Evolutionary conservation across 2,329 filamentous ascomycete species (phyloP).

Genomic region (Paecilomyces variotii): DNA sequence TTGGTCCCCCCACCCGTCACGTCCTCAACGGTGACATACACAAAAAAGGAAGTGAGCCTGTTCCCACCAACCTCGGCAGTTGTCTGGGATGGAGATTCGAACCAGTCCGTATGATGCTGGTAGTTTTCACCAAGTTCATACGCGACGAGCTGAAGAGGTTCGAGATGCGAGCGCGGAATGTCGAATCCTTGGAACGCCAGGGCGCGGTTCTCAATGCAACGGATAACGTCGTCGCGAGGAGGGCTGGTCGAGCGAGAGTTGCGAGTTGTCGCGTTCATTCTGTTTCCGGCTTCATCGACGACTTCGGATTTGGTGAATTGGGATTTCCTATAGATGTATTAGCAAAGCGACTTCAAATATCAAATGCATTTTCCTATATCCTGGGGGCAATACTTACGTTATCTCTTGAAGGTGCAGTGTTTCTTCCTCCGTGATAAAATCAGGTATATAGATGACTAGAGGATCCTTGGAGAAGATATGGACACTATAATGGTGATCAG

Average conservation of each 20-base stretch:
- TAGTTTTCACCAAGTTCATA: conserved; percentile 40
- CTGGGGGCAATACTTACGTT: conserved; percentile 33
- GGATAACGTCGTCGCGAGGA: conserved; percentile 36
- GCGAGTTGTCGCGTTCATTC: conserved; percentile 28
- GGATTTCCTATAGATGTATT: conserved; percentile 26
- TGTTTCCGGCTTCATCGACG: conserved; percentile 14
- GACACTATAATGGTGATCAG: neutral
- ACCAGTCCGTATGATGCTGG: conserved; percentile 48
- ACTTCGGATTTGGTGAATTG: conserved; percentile 40
- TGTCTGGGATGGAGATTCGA: conserved; percentile 34
- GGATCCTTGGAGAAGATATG: conserved; percentile 36
- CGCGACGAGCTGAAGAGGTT: conserved; percentile 43
- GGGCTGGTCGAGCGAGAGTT: conserved; percentile 42
- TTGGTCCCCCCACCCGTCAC: conserved; percentile 42
- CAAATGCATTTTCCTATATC: neutral
- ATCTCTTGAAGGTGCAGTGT: conserved; percentile 43
- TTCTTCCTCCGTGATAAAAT: conserved; percentile 42
- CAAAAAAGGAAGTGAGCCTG: conserved; percentile 42
- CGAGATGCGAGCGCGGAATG: conserved; percentile 30
- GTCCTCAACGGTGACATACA: conserved; percentile 37
- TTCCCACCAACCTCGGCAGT: conserved; percentile 36
- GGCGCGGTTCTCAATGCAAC: conserved; percentile 43
- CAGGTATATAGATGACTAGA: conserved; percentile 47
- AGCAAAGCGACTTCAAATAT: neutral
- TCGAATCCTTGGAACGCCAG: conserved; percentile 40